Evolutionary conservation across 352 stramenopile genomes (phyloP).

Genomic region (Phytophthora kernoviae): DNA sequence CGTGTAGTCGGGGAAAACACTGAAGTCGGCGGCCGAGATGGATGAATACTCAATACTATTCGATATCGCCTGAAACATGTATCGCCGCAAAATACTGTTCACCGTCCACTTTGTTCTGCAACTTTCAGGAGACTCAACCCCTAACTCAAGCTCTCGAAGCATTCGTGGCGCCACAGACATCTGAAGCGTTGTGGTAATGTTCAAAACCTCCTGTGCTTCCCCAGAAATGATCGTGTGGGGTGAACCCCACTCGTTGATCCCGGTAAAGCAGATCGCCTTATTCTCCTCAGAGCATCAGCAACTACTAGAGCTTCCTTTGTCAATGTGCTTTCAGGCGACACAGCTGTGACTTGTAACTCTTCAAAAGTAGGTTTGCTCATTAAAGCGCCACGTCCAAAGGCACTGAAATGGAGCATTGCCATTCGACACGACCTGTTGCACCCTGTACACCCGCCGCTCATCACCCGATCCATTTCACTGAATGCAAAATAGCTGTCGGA

Average conservation of each 20-base stretch:
- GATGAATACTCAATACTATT: constrained; percentile 3
- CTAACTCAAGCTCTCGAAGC: constrained; percentile 5
- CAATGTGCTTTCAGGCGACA: constrained; percentile 6
- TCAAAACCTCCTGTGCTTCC: neutral
- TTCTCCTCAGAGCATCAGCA: neutral
- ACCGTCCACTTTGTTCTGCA: neutral
- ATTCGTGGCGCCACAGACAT: constrained; percentile 7
- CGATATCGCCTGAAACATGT: constrained; percentile 6
- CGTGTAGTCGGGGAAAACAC: constrained; percentile 6
- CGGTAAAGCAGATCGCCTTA: constrained; percentile 8
- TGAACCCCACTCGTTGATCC: constrained; percentile 8
- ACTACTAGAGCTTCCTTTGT: constrained; percentile 4
- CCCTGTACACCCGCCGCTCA: constrained; percentile 11
- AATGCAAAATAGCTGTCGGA: constrained; percentile 16
- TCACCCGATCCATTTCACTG: constrained; percentile 15
- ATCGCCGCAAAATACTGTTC: constrained; percentile 5
- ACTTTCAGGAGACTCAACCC: neutral
- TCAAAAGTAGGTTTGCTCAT: constrained; percentile 18
- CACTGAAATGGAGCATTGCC: constrained; percentile 9
- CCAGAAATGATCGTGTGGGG: constrained; percentile 4
- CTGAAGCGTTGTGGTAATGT: neutral
- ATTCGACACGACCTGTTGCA: constrained; percentile 6
- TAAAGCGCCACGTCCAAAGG: neutral
- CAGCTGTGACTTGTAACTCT: constrained; percentile 3
- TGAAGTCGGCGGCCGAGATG: constrained; percentile 9